A percentile compares a stretch with the other conserved stretches of the same genome.
Evolutionary conservation across 1,139 yeast genomes (phyloP).

Genomic region (Geotrichum citri-aurantii): DNA sequence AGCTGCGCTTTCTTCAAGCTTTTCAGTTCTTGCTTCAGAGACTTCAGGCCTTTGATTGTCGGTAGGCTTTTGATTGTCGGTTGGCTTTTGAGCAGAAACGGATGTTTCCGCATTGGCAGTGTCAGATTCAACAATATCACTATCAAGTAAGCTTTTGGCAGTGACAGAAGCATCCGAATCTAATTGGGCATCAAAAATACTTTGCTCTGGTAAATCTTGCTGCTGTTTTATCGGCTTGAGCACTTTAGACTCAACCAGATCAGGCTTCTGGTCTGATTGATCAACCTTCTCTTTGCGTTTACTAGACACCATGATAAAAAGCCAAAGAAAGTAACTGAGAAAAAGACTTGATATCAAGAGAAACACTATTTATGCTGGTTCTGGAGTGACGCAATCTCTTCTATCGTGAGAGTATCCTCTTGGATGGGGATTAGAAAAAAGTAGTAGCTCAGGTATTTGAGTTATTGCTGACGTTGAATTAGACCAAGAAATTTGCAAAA

Average conservation of each 20-base stretch:
- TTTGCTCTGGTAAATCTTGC: neutral
- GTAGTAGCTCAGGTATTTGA: neutral
- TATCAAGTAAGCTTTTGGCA: neutral
- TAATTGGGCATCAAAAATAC: neutral
- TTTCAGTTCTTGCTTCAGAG: neutral
- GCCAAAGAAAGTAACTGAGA: neutral
- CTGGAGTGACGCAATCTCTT: neutral
- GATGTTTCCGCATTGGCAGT: neutral
- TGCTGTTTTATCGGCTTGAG: neutral
- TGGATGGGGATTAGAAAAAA: neutral
- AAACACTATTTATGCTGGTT: neutral
- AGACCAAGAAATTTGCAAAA: neutral
- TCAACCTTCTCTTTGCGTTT: neutral
- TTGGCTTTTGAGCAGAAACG: neutral
- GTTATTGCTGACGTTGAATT: neutral
- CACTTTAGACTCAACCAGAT: neutral
- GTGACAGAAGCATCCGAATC: neutral
- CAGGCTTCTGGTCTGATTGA: neutral
- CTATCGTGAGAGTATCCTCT: neutral
- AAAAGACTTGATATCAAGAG: neutral
- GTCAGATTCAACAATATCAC: neutral
- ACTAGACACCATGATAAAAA: neutral
- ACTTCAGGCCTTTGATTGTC: neutral
- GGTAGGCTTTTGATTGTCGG: neutral
- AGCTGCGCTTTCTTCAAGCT: neutral